Conservation (phyloP, 306 rosid species). For the Castanopsis chinensis region DNA sequence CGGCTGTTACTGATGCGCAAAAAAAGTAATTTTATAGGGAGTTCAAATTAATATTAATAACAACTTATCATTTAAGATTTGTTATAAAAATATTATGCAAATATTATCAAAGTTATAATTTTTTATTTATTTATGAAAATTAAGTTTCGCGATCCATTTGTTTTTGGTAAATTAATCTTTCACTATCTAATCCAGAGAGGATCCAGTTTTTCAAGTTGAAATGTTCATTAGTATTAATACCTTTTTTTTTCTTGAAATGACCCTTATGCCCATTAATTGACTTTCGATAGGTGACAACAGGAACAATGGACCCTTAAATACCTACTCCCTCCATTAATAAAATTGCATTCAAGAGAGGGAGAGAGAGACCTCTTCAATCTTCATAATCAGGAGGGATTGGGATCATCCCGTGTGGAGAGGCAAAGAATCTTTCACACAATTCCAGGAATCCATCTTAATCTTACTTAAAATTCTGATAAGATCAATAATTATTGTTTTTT, state of each 20-base stretch:
- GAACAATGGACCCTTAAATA: slow-evolving; percentile 5
- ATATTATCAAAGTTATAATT: too few relatives aligned
- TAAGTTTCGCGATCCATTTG: too few relatives aligned
- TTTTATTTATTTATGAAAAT: too few relatives aligned
- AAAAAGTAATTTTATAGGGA: too few relatives aligned
- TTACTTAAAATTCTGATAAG: not conserved
- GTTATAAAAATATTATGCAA: too few relatives aligned
- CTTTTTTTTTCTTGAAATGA: not conserved
- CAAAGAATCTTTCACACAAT: not conserved
- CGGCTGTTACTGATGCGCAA: accelerated
- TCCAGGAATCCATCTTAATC: not conserved
- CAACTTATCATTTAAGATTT: too few relatives aligned
- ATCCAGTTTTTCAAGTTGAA: slow-evolving; percentile 5
- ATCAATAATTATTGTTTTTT: not conserved
- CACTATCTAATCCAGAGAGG: too few relatives aligned
- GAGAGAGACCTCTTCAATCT: too few relatives aligned
- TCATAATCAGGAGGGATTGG: too few relatives aligned
- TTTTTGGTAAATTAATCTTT: too few relatives aligned
- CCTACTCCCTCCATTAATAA: slow-evolving; percentile 25
- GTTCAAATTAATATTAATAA: too few relatives aligned
- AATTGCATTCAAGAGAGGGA: slow-evolving; percentile 9
- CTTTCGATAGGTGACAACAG: slow-evolving; percentile 4
- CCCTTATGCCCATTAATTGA: slow-evolving; percentile 25
- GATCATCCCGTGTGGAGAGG: not conserved
- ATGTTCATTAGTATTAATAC: slow-evolving; percentile 2